Base-by-base conservation (phyloP, 1,139 yeast genomes). In the Debaryomyces sp. region DNA sequence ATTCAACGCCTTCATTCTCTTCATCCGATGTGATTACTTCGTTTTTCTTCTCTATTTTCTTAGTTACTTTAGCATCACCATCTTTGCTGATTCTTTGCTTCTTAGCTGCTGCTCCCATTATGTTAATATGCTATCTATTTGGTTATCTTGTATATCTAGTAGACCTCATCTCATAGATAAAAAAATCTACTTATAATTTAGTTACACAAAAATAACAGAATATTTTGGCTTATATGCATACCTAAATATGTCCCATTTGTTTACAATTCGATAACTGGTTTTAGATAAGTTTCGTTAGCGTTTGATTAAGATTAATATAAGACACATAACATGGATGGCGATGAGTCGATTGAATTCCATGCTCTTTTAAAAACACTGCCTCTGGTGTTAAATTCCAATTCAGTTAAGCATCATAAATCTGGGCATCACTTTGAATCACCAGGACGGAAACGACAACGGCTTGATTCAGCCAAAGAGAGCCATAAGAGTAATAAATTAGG, bases 91-190 rank as follows among this genome's bases (percentile, higher is more conserved):
- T 46, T 52, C 56, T 61, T 47, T 59, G 65, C 37, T 59, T 61
- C 58, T 61, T 62, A 24, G 50, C 41, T 33, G 53, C 58, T 24
- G 61, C 45, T 12, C 56, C 59, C 62, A 59, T 60, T 22, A 23
- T 41, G 33, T 21, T 27, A 26, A 17, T 30, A 41, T 41, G 23
- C 15, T 22, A n/a, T 21, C 39, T 21, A 35, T 26, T 27, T 26
- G 24, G 30, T 10, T 26, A 32, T 17, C 22, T 15, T 17, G 17
- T n/a, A 13, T 6, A 3, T 8, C 32, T 26, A 15, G n/a, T 10
- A 8, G n/a, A 37, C 21, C 42, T 38, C 46, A 44, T 44, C 46
- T 40, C 46, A 38, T 38, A 37, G 29, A 32, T 30, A 12, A 23
- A 41, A 41, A 41, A 41, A 29, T 41, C 33, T 27, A 41, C 27